A percentile compares a stretch with the other conserved stretches of the same genome.
Evolutionary conservation across 108 stramenopile genomes (phyloP).

Genomic region (Stephanodiscus minutulus): DNA sequence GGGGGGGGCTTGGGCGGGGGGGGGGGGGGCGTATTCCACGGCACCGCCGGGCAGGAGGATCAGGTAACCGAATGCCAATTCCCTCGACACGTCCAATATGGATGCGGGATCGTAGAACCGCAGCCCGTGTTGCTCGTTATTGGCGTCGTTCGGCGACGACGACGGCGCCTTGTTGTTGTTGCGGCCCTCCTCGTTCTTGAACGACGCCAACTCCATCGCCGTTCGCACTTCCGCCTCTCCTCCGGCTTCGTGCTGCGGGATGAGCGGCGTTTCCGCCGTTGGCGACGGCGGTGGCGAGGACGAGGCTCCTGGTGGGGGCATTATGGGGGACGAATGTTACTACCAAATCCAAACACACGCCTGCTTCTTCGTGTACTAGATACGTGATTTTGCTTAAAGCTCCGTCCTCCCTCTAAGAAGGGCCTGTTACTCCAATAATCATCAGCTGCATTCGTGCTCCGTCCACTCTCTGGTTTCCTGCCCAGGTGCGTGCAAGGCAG

Average conservation of each 20-base stretch:
- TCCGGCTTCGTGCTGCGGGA: not conserved
- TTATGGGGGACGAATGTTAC: too few relatives aligned
- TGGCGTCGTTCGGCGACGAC: not conserved
- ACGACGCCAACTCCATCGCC: not conserved
- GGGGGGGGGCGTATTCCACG: conserved; percentile 12
- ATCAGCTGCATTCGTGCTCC: too few relatives aligned
- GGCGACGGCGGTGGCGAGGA: not conserved
- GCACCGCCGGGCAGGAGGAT: conserved; percentile 43
- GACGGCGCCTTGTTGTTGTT: not conserved
- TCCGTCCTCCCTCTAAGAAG: too few relatives aligned
- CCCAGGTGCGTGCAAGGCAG: too few relatives aligned
- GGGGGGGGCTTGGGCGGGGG: not conserved
- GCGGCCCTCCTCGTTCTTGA: not conserved
- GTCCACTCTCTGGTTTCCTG: too few relatives aligned
- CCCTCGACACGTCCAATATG: conserved; percentile 25
- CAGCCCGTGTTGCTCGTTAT: conserved; percentile 12
- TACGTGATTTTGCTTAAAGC: too few relatives aligned
- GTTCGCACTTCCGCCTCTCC: not conserved
- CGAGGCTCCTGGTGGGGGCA: not conserved
- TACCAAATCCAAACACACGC: too few relatives aligned
- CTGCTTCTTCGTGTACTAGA: too few relatives aligned
- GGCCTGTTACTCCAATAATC: too few relatives aligned
- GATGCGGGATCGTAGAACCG: conserved; percentile 37
- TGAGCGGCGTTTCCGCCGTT: not conserved
- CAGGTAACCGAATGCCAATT: conserved; percentile 44